These are phyloP conservation scores for Jatropha podagrica DNA, from an alignment of 441 rosid genomes.

Conservation along the genomic window DNA sequence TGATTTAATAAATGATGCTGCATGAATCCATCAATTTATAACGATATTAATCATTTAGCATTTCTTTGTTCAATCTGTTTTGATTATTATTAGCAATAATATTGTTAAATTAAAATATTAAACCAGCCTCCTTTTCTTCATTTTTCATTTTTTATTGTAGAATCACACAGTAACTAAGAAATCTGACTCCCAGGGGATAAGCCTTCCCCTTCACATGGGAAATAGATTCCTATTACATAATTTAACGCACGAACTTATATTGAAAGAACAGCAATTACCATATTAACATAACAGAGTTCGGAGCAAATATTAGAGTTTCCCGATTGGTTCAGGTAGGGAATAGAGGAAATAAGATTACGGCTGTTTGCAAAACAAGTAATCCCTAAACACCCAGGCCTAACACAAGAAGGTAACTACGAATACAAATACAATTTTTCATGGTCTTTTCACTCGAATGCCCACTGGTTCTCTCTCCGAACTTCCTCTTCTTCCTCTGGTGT, in stretches of 20 bases:
- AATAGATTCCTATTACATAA: not conserved
- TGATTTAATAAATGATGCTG: too few species aligned
- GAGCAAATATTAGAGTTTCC: not conserved
- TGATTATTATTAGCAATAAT: too few species aligned
- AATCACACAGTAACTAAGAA: too few species aligned
- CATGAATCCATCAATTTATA: too few species aligned
- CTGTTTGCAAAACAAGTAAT: not conserved
- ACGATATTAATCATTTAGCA: too few species aligned
- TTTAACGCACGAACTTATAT: conserved; percentile 4
- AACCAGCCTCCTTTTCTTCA: too few species aligned
- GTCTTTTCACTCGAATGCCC: conserved; percentile 43
- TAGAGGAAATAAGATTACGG: conserved; percentile 8
- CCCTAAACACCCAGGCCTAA: conserved; percentile 8
- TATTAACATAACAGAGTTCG: conserved; percentile 4
- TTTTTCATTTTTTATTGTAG: too few species aligned
- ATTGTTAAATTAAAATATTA: too few species aligned
- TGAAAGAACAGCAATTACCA: conserved; percentile 7
- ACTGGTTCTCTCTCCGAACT: conserved; percentile 47
- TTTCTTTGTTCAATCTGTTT: too few species aligned
- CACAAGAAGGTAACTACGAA: not conserved
- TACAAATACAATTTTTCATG: not conserved
- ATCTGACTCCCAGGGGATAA: not conserved
- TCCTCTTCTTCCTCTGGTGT: conserved; percentile 43
- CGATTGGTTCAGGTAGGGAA: not conserved
- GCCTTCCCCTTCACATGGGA: not conserved